Evolutionary conservation across 768 basidiomycete genomes (phyloP).

Genomic region (Hericium rajendrae): DNA sequence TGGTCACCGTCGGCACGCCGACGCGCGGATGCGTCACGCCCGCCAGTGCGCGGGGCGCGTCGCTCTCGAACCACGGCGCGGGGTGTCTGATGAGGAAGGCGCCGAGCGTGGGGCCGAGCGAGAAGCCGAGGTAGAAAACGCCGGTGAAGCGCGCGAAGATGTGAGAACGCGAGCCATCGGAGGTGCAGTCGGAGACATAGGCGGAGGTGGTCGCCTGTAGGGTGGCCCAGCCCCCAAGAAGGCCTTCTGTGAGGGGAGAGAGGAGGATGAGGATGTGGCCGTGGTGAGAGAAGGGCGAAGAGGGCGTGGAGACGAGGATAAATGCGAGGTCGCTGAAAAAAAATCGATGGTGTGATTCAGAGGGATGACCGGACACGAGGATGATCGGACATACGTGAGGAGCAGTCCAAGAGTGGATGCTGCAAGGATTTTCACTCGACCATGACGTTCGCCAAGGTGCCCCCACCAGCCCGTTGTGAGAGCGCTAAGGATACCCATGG

Average conservation of each 20-base stretch:
- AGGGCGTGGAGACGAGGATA: constrained; percentile 64
- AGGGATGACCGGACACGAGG: constrained; percentile 20
- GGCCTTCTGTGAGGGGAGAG: constrained; percentile 72
- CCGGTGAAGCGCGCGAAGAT: constrained; percentile 56
- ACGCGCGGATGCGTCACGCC: constrained; percentile 9
- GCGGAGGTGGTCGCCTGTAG: constrained; percentile 54
- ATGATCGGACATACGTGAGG: constrained; percentile 50
- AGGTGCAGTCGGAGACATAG: constrained; percentile 71
- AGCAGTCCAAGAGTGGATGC: constrained; percentile 60
- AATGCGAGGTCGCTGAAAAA: constrained; percentile 63
- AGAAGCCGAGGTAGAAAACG: constrained; percentile 67
- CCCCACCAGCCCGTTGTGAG: constrained; percentile 87
- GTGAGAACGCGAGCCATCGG: constrained; percentile 68
- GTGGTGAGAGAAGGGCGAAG: constrained; percentile 48
- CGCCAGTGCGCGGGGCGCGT: constrained; percentile 22
- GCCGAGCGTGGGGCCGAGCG: constrained; percentile 68
- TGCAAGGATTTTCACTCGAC: constrained; percentile 67
- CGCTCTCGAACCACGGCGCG: background rate
- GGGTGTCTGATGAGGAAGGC: constrained; percentile 37
- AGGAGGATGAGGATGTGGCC: constrained; percentile 68
- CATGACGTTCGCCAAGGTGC: constrained; percentile 62
- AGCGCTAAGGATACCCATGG: constrained; percentile 71
- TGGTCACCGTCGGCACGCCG: constrained; percentile 30
- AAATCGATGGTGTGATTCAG: background rate
- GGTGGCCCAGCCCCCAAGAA: constrained; percentile 71